Evolutionary conservation across 208 protist genomes (phyloP).

Genomic region (Naegleria fowleri): DNA sequence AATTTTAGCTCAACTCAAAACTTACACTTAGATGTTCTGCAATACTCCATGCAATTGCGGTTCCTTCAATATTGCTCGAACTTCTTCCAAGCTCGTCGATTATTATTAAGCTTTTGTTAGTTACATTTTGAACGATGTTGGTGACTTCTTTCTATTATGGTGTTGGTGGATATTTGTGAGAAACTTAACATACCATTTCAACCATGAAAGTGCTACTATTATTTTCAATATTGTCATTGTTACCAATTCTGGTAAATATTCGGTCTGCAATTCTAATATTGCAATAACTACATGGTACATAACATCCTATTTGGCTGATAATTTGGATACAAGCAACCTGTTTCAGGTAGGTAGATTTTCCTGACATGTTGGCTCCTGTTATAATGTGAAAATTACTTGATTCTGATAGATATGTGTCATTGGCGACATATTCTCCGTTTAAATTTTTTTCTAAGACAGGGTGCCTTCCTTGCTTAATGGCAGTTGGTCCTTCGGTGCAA

Average conservation of each 20-base stretch:
- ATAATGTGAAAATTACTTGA: not conserved
- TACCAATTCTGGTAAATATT: slow-evolving; percentile 30
- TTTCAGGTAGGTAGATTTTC: slow-evolving; percentile 20
- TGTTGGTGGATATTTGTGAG: too few relatives aligned
- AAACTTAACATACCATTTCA: slow-evolving; percentile 29
- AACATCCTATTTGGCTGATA: slow-evolving; percentile 25
- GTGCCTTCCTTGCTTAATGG: slow-evolving; percentile 5
- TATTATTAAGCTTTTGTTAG: slow-evolving; percentile 88
- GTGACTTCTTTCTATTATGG: slow-evolving; percentile 17
- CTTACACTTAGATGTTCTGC: slow-evolving; percentile 83
- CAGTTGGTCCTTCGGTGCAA: not conserved
- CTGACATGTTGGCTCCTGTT: slow-evolving; percentile 30
- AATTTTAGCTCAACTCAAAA: slow-evolving; percentile 45
- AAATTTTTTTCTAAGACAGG: not conserved
- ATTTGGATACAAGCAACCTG: slow-evolving; percentile 26
- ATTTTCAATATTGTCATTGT: not conserved
- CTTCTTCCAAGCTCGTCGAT: slow-evolving; percentile 98
- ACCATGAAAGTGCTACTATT: slow-evolving; percentile 30
- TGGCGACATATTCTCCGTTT: not conserved
- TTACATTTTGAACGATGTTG: slow-evolving; percentile 83
- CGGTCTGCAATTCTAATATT: slow-evolving; percentile 22
- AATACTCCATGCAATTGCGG: slow-evolving; percentile 97
- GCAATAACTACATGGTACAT: slow-evolving; percentile 26
- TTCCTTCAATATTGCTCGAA: slow-evolving; percentile 98
- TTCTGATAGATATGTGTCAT: slow-evolving; percentile 16